Percentiles rank a stretch among this genome's conserved stretches.
Evolutionary conservation across 2,329 filamentous ascomycete species (phyloP).

Genomic region (Curvularia verruculosa): DNA sequence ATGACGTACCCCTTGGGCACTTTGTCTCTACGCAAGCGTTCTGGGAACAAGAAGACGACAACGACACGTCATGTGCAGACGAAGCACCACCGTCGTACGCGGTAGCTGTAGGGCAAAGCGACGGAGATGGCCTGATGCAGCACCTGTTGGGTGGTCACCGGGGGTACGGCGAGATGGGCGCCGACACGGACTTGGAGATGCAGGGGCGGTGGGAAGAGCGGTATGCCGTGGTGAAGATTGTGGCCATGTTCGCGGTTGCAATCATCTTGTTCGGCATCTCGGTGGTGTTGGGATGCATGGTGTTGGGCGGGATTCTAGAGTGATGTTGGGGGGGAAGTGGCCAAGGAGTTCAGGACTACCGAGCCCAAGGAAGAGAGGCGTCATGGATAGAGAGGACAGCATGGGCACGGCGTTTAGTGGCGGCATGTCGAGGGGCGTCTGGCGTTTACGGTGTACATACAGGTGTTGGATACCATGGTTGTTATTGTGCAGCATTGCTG

Average conservation of each 20-base stretch:
- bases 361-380: not conserved
- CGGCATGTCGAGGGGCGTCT: not conserved
- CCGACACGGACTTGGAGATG: slow-evolving; percentile 17
- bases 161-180: slow-evolving; percentile 11
- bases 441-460: not conserved
- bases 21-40: slow-evolving; percentile 22
- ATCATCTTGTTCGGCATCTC: slow-evolving; percentile 30
- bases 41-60: not conserved
- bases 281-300: slow-evolving; percentile 27
- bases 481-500: not conserved
- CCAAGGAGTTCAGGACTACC: not conserved
- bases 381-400: not conserved
- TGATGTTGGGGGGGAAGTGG: not conserved
- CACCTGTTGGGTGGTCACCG: slow-evolving; percentile 19
- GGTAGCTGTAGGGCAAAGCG: slow-evolving; percentile 32
- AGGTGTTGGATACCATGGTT: slow-evolving; percentile 1
- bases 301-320: slow-evolving; percentile 10
- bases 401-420: not conserved
- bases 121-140: slow-evolving; percentile 35
- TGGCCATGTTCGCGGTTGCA: slow-evolving; percentile 34
- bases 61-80: slow-evolving; percentile 21
- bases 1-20: slow-evolving; percentile 39
- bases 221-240: slow-evolving; percentile 32
- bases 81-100: slow-evolving; percentile 40
- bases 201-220: slow-evolving; percentile 29